Evolutionary conservation across 2,329 filamentous ascomycete genomes (phyloP).

Genomic region (Claviceps digitariae): DNA sequence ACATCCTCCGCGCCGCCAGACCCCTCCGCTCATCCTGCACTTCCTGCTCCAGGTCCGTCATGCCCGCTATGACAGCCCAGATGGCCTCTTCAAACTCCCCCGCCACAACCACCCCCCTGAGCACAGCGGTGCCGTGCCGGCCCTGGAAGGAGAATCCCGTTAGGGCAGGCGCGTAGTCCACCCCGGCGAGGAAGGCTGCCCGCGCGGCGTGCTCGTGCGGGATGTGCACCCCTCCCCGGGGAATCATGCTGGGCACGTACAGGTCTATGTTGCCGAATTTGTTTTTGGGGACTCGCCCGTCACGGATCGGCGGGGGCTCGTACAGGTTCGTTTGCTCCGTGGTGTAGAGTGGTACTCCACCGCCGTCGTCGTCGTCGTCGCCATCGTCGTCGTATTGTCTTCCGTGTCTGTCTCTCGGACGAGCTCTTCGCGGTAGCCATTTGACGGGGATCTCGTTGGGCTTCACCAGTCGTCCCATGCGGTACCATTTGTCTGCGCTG

Average conservation of each 20-base stretch:
- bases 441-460: constrained; percentile 72
- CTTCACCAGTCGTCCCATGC: constrained; percentile 68
- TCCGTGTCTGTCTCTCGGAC: constrained; percentile 10
- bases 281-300: constrained; percentile 74
- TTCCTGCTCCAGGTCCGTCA: constrained; percentile 53
- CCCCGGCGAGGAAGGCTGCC: constrained; percentile 60
- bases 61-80: constrained; percentile 49
- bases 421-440: constrained; percentile 42
- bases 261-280: constrained; percentile 89
- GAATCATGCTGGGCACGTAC: constrained; percentile 86
- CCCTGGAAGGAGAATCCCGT: constrained; percentile 84
- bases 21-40: constrained; percentile 58
- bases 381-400: constrained; percentile 12
- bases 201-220: constrained; percentile 43
- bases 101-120: constrained; percentile 67
- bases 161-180: constrained; percentile 83
- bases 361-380: constrained; percentile 17
- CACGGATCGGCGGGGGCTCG: constrained; percentile 58
- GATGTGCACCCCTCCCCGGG: constrained; percentile 65
- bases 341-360: constrained; percentile 45
- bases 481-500: constrained; percentile 82
- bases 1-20: constrained; percentile 55
- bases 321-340: constrained; percentile 59
- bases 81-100: constrained; percentile 59
- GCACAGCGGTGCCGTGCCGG: constrained; percentile 69